Evolutionary conservation across 2,329 filamentous ascomycete genomes (phyloP).

Genomic region (Paraphoma chrysanthemicola): DNA sequence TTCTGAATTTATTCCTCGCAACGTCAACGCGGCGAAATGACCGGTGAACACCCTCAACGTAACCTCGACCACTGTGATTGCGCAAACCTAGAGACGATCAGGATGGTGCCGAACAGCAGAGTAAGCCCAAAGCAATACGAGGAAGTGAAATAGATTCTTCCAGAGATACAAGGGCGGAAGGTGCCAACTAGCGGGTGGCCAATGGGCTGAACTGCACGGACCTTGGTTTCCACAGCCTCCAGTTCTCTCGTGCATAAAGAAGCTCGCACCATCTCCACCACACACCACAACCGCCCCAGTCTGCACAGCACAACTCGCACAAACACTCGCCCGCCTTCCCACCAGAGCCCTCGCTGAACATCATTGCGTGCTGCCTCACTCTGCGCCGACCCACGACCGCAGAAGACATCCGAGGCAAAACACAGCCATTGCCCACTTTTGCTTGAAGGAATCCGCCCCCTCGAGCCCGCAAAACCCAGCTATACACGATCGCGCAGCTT

Average conservation of each 20-base stretch:
- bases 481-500: slow-evolving; percentile 6
- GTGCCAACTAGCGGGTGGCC: slow-evolving; percentile 28
- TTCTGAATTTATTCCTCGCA: too few relatives aligned
- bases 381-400: slow-evolving; percentile 15
- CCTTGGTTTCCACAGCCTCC: slow-evolving; percentile 29
- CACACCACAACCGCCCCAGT: slow-evolving; percentile 25
- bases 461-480: slow-evolving; percentile 15
- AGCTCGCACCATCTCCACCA: slow-evolving; percentile 33
- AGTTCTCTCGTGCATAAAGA: slow-evolving; percentile 39
- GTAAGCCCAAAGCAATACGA: background rate
- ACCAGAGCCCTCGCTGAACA: slow-evolving; percentile 13
- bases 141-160: background rate
- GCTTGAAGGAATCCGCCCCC: slow-evolving; percentile 10
- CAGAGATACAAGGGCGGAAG: slow-evolving; percentile 3
- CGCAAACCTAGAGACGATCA: too few relatives aligned
- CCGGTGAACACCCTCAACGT: background rate
- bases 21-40: background rate
- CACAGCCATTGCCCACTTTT: slow-evolving; percentile 11
- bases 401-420: slow-evolving; percentile 23
- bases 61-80: too few relatives aligned
- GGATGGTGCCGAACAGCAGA: too few relatives aligned
- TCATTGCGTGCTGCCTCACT: slow-evolving; percentile 6
- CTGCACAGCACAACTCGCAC: slow-evolving; percentile 34
- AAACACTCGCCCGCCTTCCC: slow-evolving; percentile 14
- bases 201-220: slow-evolving; percentile 26